Evolutionary conservation across 225 moss, liverwort and hornwort species (phyloP).

Genomic region (Straminergon stramineum): DNA sequence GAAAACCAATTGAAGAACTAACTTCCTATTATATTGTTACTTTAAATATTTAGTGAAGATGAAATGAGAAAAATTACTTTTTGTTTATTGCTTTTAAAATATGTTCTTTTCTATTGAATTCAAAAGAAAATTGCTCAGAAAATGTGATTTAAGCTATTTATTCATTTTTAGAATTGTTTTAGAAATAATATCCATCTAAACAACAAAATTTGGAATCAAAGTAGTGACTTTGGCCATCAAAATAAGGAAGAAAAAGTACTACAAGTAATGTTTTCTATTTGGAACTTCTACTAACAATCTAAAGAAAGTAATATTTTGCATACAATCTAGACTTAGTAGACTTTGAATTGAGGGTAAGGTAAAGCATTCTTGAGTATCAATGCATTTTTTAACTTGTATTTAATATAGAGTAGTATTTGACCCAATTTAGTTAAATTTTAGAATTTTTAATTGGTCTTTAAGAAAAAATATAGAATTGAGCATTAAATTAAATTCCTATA

Average conservation of each 20-base stretch:
- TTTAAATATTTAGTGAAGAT: neutral
- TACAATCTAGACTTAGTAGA: neutral
- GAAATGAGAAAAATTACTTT: neutral
- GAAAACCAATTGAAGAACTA: neutral
- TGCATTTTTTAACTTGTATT: neutral
- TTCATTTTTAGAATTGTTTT: neutral
- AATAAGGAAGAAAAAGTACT: neutral
- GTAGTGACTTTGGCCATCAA: neutral
- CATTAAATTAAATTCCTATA: neutral
- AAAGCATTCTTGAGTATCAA: neutral
- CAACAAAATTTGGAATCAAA: neutral
- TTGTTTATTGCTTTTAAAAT: neutral
- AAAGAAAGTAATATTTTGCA: neutral
- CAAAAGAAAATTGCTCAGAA: neutral
- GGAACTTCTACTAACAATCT: neutral
- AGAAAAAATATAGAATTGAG: neutral
- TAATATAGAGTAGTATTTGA: neutral
- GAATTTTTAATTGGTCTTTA: neutral
- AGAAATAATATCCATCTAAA: neutral
- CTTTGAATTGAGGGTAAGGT: neutral
- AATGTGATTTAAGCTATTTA: rapidly evolving
- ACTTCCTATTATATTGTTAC: neutral
- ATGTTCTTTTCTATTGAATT: too few species aligned
- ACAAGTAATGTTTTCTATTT: neutral
- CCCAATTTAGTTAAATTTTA: neutral